Percentiles rank a stretch among this genome's conserved stretches.
Conservation (phyloP, 2,329 filamentous ascomycete genomes). For the Oidium heveae region DNA sequence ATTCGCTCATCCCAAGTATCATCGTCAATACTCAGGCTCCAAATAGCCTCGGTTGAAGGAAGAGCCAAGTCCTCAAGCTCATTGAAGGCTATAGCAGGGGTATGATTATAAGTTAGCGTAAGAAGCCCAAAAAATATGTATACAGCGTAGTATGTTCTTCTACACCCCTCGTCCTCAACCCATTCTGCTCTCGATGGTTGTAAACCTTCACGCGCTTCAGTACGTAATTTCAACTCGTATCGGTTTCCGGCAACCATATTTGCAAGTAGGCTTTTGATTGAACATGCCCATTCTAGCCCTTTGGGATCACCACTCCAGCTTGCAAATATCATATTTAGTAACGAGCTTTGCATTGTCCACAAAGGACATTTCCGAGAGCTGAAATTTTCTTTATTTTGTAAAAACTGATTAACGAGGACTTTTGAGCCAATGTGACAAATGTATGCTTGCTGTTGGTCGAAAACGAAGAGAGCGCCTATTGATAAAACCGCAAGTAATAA, state of each 20-base stretch:
- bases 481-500: constrained; percentile 75
- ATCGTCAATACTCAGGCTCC: constrained; percentile 64
- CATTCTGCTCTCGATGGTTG: constrained; percentile 66
- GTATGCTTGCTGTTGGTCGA: constrained; percentile 91
- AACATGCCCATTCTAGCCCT: constrained; percentile 94
- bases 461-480: constrained; percentile 87
- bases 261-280: constrained; percentile 89
- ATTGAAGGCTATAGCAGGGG: constrained; percentile 91
- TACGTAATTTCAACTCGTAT: constrained; percentile 83
- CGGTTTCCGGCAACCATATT: constrained; percentile 98
- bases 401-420: constrained; percentile 84
- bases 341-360: constrained; percentile 93
- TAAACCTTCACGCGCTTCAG: constrained; percentile 57
- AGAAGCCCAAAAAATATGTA: constrained; percentile 97
- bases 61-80: constrained; percentile 86
- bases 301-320: constrained; percentile 98
- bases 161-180: constrained; percentile 90
- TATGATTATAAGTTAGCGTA: constrained; percentile 93
- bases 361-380: constrained; percentile 91
- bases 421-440: constrained; percentile 95
- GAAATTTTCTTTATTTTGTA: constrained; percentile 97
- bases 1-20: constrained; percentile 63
- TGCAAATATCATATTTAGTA: constrained; percentile 96
- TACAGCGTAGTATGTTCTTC: constrained; percentile 90
- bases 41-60: constrained; percentile 78